phyloP scores from a whole-genome alignment of 371 early-diverging fungal species.

The Mortierella sp. region DNA sequence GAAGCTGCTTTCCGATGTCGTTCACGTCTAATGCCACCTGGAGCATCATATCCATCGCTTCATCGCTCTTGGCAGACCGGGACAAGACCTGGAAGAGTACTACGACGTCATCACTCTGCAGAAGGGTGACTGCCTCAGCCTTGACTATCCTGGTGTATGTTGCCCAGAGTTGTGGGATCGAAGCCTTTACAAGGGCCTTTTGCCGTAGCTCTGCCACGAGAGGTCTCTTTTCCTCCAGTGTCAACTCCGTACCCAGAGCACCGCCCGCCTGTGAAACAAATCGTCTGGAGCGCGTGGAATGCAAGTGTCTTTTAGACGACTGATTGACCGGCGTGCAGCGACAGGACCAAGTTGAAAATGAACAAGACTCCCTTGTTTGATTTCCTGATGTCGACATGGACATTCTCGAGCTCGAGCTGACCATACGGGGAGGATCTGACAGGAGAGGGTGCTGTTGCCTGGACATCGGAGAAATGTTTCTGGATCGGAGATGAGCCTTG shows the following conservation, averaged over 20 bases:
- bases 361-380: neutral
- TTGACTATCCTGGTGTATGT: constrained; percentile 28
- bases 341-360: constrained; percentile 3
- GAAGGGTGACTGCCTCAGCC: constrained; percentile 13
- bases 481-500: constrained; percentile 19
- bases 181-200: constrained; percentile 22
- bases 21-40: constrained; percentile 49
- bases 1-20: constrained; percentile 42
- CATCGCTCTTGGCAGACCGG: constrained; percentile 24
- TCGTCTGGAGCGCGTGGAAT: constrained; percentile 24
- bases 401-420: neutral
- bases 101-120: constrained; percentile 33
- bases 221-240: constrained; percentile 5
- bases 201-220: constrained; percentile 35
- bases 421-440: neutral
- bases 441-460: neutral
- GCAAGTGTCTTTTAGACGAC: constrained; percentile 10
- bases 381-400: neutral
- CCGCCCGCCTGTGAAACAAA: constrained; percentile 14
- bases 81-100: constrained; percentile 23
- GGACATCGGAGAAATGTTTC: neutral
- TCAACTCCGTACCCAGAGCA: constrained; percentile 3
- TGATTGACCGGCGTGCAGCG: neutral
- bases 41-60: constrained; percentile 51
- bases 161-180: constrained; percentile 22